Evolutionary conservation across 2,329 filamentous ascomycete species (phyloP).

Genomic region (Claviceps sp.): DNA sequence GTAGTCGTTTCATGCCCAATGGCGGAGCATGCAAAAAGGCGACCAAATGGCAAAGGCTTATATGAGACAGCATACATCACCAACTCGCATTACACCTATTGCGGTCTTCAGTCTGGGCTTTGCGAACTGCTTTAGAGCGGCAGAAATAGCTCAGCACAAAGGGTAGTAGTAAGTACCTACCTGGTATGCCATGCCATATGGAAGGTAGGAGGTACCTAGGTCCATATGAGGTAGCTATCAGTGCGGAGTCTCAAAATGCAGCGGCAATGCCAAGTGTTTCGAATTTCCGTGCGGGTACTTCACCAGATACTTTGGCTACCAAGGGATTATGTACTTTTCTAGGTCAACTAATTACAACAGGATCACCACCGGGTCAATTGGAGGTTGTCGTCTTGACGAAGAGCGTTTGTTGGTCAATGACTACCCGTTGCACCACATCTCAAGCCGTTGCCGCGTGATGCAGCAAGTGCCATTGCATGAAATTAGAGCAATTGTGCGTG

Average conservation of each 20-base stretch:
- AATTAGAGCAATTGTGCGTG: not conserved
- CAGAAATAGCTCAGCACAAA: not conserved
- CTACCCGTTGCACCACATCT: not conserved
- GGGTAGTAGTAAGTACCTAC: not conserved
- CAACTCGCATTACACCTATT: too few relatives aligned
- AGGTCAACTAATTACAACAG: not conserved
- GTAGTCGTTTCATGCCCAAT: not conserved
- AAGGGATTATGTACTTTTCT: not conserved
- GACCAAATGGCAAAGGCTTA: not conserved
- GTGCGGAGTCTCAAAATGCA: not conserved
- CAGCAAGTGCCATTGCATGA: not conserved
- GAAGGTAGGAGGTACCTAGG: not conserved
- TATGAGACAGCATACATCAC: too few relatives aligned
- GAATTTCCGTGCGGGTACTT: not conserved
- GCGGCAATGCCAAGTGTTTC: not conserved
- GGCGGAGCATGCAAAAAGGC: not conserved
- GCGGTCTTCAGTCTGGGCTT: too few relatives aligned
- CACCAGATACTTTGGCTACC: too few relatives aligned
- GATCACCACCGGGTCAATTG: not conserved
- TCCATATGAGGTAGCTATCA: not conserved
- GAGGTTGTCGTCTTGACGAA: not conserved
- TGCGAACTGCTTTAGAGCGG: not conserved
- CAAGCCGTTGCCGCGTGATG: conserved; percentile 1
- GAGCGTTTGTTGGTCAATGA: conserved; percentile 3
- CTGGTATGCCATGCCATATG: too few relatives aligned